Conservation (phyloP, 2,329 filamentous ascomycete species). For the Diaporthe destruens region DNA sequence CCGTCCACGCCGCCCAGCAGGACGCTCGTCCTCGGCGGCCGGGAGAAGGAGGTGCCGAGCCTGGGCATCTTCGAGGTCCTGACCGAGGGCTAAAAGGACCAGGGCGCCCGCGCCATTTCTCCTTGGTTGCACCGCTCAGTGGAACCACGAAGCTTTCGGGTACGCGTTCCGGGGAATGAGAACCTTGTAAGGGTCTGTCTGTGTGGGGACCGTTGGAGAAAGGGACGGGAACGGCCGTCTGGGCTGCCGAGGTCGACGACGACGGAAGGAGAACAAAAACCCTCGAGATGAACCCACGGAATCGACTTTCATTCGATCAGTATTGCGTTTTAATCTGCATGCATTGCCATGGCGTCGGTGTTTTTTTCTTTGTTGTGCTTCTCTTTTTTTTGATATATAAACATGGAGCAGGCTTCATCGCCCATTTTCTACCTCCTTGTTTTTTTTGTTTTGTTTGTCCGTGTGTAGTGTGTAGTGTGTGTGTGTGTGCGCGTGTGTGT, state of each 20-base stretch:
- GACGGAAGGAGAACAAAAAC: background rate
- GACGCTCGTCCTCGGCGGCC: conserved; percentile 26
- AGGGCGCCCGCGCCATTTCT: too few species aligned
- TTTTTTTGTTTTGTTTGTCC: conserved; percentile 3
- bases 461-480: background rate
- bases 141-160: too few species aligned
- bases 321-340: conserved; percentile 35
- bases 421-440: conserved; percentile 3
- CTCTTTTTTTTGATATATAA: conserved; percentile 9
- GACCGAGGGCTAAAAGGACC: conserved; percentile 32
- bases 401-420: conserved; percentile 36
- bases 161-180: background rate
- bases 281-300: conserved; percentile 13
- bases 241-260: conserved; percentile 6
- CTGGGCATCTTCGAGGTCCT: conserved; percentile 42
- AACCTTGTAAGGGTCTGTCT: background rate
- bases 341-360: conserved; percentile 38
- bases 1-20: conserved; percentile 21
- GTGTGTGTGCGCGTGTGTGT: background rate
- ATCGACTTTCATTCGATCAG: conserved; percentile 12
- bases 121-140: too few species aligned
- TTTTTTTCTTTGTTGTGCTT: background rate
- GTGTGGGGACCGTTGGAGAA: background rate
- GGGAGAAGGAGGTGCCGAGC: conserved; percentile 35
- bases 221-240: background rate